Conservation (phyloP, 2,329 filamentous ascomycete species). For the Fusarium sacchari region DNA sequence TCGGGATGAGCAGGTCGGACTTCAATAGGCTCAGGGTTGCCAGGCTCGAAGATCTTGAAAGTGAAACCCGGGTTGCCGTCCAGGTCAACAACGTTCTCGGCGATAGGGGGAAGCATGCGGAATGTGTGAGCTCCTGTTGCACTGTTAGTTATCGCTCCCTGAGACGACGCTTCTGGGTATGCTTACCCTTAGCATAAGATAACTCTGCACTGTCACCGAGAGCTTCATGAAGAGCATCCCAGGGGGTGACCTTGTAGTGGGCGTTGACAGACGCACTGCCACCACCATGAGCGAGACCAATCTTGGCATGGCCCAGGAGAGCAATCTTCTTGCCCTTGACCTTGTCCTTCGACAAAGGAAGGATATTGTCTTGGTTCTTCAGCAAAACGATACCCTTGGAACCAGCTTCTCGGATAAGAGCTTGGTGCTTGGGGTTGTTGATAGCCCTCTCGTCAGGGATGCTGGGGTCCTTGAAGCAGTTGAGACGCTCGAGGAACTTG, state of each 20-base stretch:
- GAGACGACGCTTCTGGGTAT: not conserved
- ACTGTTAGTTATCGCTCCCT: not conserved
- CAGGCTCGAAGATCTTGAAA: constrained; percentile 44
- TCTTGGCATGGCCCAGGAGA: constrained; percentile 49
- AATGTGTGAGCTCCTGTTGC: constrained; percentile 42
- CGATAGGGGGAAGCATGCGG: constrained; percentile 37
- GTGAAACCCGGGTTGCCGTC: constrained; percentile 49
- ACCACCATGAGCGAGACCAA: constrained; percentile 50
- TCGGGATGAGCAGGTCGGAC: constrained; percentile 39
- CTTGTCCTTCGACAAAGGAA: constrained; percentile 62
- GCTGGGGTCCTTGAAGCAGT: constrained; percentile 44
- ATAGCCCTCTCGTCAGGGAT: constrained; percentile 45
- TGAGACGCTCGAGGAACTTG: constrained; percentile 43
- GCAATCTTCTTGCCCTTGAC: constrained; percentile 48
- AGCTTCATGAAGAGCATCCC: constrained; percentile 46
- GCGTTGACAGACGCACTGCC: constrained; percentile 50
- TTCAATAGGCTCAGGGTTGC: constrained; percentile 39
- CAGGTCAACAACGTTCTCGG: constrained; percentile 45
- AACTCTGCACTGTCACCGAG: constrained; percentile 43
- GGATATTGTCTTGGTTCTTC: constrained; percentile 68
- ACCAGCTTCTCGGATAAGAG: constrained; percentile 45
- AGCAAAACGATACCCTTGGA: constrained; percentile 69
- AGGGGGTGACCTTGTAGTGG: constrained; percentile 50
- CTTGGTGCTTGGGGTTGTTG: constrained; percentile 47
- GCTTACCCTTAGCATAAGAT: constrained; percentile 44